A percentile compares a stretch with the other conserved stretches of the same genome.
Conservation (phyloP, 2,329 filamentous ascomycete genomes). For the Cryphonectria japonica region DNA sequence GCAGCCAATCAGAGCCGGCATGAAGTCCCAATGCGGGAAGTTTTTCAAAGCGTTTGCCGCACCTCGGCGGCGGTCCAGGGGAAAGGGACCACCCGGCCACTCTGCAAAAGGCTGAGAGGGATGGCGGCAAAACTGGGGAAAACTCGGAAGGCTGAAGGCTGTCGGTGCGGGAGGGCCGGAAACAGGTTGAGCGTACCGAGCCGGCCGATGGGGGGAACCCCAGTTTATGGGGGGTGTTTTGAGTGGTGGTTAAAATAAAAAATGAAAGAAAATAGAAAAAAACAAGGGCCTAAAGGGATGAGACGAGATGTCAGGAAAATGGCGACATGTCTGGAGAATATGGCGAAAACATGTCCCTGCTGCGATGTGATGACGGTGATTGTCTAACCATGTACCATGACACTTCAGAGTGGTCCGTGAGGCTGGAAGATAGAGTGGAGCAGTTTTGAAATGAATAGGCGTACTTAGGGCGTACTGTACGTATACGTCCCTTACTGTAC, state of each 20-base stretch:
- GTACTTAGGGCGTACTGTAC: not conserved
- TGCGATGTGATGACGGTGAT: not conserved
- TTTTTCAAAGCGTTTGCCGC: slow-evolving; percentile 14
- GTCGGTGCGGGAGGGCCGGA: slow-evolving; percentile 24
- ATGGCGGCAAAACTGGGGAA: slow-evolving; percentile 22
- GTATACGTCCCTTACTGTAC: too few relatives aligned
- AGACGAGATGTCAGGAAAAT: slow-evolving; percentile 1
- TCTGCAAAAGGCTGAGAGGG: slow-evolving; percentile 13
- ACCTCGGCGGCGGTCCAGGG: slow-evolving; percentile 16
- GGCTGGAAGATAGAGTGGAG: not conserved
- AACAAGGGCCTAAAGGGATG: not conserved
- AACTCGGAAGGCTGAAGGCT: slow-evolving; percentile 16
- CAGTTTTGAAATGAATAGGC: not conserved
- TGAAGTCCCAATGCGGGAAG: slow-evolving; percentile 23
- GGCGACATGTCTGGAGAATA: slow-evolving; percentile 8
- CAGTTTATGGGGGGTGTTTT: not conserved
- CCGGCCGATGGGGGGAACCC: slow-evolving; percentile 17
- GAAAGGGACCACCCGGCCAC: slow-evolving; percentile 7
- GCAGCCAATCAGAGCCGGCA: slow-evolving; percentile 22
- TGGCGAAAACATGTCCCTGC: not conserved
- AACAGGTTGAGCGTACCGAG: slow-evolving; percentile 23
- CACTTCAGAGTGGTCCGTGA: not conserved
- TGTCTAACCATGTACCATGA: not conserved
- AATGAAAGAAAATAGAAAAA: not conserved
- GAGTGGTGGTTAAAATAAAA: not conserved